Evolutionary conservation across 2,329 filamentous ascomycete genomes (phyloP).

Genomic region (Colletotrichum echinochloae): DNA sequence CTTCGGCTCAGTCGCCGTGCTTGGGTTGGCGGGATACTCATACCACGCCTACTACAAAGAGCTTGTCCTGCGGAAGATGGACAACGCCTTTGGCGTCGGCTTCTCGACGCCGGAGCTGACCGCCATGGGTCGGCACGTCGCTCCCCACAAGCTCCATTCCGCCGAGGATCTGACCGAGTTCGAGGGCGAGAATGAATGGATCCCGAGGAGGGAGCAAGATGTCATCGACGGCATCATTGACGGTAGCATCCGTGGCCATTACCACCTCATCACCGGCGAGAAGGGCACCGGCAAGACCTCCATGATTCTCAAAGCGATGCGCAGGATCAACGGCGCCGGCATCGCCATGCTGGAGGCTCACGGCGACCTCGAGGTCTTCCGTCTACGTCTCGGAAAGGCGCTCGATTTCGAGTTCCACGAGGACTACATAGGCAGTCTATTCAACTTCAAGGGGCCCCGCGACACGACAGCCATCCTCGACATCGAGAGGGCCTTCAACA

Average conservation of each 20-base stretch:
- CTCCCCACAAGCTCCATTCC: constrained; percentile 43
- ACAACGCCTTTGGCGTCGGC: constrained; percentile 76
- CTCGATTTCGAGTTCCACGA: constrained; percentile 77
- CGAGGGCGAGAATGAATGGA: constrained; percentile 57
- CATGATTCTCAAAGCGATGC: constrained; percentile 79
- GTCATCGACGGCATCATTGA: constrained; percentile 72
- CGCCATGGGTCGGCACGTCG: constrained; percentile 54
- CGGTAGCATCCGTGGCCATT: constrained; percentile 69
- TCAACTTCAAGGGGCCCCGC: constrained; percentile 76
- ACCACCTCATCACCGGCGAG: constrained; percentile 76
- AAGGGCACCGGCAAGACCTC: constrained; percentile 80
- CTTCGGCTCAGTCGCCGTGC: constrained; percentile 46
- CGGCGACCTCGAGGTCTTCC: constrained; percentile 77
- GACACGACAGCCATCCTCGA: constrained; percentile 77
- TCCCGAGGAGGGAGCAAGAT: constrained; percentile 71
- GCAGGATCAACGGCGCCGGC: constrained; percentile 74
- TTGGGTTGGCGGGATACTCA: constrained; percentile 49
- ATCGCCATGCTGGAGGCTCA: constrained; percentile 79
- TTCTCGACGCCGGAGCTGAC: constrained; percentile 74
- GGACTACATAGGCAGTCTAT: constrained; percentile 77
- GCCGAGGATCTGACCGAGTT: constrained; percentile 42
- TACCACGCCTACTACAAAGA: constrained; percentile 68
- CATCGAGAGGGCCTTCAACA: constrained; percentile 80
- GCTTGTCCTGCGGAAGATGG: constrained; percentile 77
- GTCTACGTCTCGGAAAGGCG: constrained; percentile 77